phyloP scores from a whole-genome alignment of 768 basidiomycete species.

The Leccinum obscurum region DNA sequence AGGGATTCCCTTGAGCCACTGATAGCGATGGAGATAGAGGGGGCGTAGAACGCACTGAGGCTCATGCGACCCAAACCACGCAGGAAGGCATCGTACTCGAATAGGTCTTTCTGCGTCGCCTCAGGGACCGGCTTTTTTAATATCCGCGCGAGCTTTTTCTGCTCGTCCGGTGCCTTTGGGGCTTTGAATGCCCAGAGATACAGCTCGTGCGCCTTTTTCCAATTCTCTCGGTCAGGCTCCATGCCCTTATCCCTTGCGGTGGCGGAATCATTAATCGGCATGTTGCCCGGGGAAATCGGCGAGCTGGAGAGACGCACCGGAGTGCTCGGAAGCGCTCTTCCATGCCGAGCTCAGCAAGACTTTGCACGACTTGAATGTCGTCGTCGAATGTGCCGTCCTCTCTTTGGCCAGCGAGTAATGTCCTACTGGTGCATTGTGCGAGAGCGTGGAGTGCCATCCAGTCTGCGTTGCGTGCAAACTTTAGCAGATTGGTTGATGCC shows the following conservation, averaged over 20 bases:
- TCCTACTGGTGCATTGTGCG: slow-evolving; percentile 60
- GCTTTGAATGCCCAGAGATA: slow-evolving; percentile 63
- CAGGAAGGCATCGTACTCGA: slow-evolving; percentile 77
- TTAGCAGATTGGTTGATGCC: slow-evolving; percentile 56
- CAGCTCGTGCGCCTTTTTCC: slow-evolving; percentile 64
- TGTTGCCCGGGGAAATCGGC: neutral
- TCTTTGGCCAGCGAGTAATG: slow-evolving; percentile 55
- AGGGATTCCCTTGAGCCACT: slow-evolving; percentile 1
- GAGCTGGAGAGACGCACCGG: slow-evolving; percentile 10
- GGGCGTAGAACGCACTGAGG: slow-evolving; percentile 41
- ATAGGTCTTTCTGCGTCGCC: slow-evolving; percentile 57
- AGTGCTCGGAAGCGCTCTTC: slow-evolving; percentile 55
- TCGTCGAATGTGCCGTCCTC: slow-evolving; percentile 36
- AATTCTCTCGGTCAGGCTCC: slow-evolving; percentile 63
- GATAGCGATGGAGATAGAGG: neutral
- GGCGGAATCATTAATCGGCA: neutral
- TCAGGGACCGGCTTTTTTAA: slow-evolving; percentile 48
- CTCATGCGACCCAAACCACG: slow-evolving; percentile 74
- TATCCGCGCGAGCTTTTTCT: slow-evolving; percentile 52
- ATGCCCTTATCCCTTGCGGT: slow-evolving; percentile 32
- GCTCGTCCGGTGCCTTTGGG: slow-evolving; percentile 46
- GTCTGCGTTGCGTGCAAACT: slow-evolving; percentile 54
- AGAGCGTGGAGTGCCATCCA: slow-evolving; percentile 78
- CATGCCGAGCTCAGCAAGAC: slow-evolving; percentile 75
- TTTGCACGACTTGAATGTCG: slow-evolving; percentile 56